phyloP scores from a whole-genome alignment of 2,329 filamentous ascomycete species.

The Trichoderma koningii region DNA sequence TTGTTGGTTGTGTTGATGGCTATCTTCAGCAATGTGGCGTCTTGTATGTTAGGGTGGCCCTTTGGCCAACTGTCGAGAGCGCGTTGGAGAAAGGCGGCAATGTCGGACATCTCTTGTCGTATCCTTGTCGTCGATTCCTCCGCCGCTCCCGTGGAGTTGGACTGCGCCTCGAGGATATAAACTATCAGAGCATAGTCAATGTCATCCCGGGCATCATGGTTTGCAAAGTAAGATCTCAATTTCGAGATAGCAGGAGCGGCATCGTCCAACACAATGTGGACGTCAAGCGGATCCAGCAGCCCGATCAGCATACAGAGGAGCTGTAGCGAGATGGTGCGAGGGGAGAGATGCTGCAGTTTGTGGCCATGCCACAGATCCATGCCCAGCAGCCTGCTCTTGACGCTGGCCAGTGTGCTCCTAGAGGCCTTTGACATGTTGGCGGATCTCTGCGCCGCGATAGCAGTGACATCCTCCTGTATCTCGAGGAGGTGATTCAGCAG shows the following conservation, averaged over 20 bases:
- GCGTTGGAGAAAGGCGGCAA: conserved; percentile 37
- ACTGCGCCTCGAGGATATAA: conserved; percentile 43
- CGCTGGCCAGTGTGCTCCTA: conserved; percentile 55
- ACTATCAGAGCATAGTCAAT: conserved; percentile 50
- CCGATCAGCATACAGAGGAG: conserved; percentile 53
- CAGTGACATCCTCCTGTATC: conserved; percentile 56
- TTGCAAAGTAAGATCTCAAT: conserved; percentile 33
- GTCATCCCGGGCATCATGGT: conserved; percentile 29
- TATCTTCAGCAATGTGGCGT: conserved; percentile 52
- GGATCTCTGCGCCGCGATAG: conserved; percentile 64
- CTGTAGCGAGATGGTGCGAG: conserved; percentile 64
- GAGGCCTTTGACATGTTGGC: conserved; percentile 69
- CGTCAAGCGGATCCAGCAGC: conserved; percentile 35
- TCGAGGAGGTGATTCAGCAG: conserved; percentile 60
- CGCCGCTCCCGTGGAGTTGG: conserved; percentile 31
- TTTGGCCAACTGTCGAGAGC: conserved; percentile 39
- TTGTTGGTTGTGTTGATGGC: conserved; percentile 87
- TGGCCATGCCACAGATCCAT: conserved; percentile 62
- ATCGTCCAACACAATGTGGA: conserved; percentile 37
- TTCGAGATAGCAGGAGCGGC: conserved; percentile 35
- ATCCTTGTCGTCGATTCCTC: conserved; percentile 23
- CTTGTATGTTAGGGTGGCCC: conserved; percentile 32
- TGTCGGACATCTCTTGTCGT: conserved; percentile 35
- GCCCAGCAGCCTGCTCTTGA: conserved; percentile 56
- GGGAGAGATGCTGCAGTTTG: conserved; percentile 56